Percentiles rank a stretch among this genome's conserved stretches.
Conservation (phyloP, 768 basidiomycete genomes). For the Kwoniella dendrophila region DNA sequence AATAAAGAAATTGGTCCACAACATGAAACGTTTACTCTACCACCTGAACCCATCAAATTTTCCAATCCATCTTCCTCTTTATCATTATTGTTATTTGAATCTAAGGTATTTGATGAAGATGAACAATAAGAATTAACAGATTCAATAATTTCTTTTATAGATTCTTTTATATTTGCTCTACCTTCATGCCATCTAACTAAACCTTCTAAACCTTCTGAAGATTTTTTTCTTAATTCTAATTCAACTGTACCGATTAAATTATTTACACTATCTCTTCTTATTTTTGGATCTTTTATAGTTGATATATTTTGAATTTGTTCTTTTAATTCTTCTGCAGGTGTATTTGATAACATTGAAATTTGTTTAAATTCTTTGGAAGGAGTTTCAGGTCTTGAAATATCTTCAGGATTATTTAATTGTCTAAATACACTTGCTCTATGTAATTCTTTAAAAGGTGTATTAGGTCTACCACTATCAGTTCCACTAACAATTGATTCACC, state of each 20-base stretch:
- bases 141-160: constrained; percentile 22
- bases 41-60: constrained; percentile 12
- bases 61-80: background rate
- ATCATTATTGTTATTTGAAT: constrained; percentile 1
- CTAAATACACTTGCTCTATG: too few relatives aligned
- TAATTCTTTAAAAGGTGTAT: too few relatives aligned
- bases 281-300: constrained; percentile 14
- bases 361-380: constrained; percentile 16
- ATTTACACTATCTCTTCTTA: background rate
- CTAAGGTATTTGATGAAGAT: too few relatives aligned
- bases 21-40: constrained; percentile 18
- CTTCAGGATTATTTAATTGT: constrained; percentile 6
- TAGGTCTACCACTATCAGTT: too few relatives aligned
- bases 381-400: constrained; percentile 17
- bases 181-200: constrained; percentile 37
- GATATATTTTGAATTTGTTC: constrained; percentile 6
- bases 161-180: constrained; percentile 26
- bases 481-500: too few relatives aligned
- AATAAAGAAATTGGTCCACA: constrained; percentile 21
- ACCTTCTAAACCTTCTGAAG: constrained; percentile 27
- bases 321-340: constrained; percentile 7
- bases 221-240: constrained; percentile 13
- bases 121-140: constrained; percentile 6
- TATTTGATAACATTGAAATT: constrained; percentile 5
- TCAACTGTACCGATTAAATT: constrained; percentile 10